Conservation (phyloP, 2,329 filamentous ascomycete genomes). For the Ophiobolus disseminans region DNA sequence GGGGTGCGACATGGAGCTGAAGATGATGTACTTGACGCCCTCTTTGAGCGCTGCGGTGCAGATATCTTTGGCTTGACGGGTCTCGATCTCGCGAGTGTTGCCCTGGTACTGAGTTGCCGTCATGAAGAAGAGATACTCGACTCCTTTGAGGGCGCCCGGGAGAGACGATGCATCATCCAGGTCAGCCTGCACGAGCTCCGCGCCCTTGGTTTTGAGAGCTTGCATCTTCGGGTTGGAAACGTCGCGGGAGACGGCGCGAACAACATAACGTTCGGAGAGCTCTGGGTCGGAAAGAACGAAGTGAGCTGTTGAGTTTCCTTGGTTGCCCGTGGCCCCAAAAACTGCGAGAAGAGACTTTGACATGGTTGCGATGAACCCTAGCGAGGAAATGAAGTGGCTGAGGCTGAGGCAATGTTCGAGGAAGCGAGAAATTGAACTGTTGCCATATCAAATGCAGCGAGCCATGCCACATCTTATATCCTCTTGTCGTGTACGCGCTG, state of each 20-base stretch:
- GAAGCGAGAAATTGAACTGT: no score
- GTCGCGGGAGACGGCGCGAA: slow-evolving; percentile 65
- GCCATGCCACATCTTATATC: no score
- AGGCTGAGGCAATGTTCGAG: no score
- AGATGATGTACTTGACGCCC: slow-evolving; percentile 51
- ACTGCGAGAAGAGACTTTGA: slow-evolving; percentile 37
- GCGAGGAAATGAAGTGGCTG: no score
- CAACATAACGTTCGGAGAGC: slow-evolving; percentile 45
- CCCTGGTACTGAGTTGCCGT: slow-evolving; percentile 37
- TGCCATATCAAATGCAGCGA: no score
- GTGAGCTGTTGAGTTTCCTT: slow-evolving; percentile 64
- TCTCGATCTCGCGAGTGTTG: slow-evolving; percentile 34
- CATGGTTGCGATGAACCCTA: slow-evolving; percentile 4
- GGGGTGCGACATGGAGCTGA: slow-evolving; percentile 40
- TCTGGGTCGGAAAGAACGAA: slow-evolving; percentile 53
- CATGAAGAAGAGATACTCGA: slow-evolving; percentile 35
- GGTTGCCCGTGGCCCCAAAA: slow-evolving; percentile 51
- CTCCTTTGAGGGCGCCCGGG: slow-evolving; percentile 26
- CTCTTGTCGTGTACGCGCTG: no score
- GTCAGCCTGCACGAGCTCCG: slow-evolving; percentile 62
- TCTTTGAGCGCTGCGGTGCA: slow-evolving; percentile 43
- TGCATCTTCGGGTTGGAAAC: slow-evolving; percentile 53
- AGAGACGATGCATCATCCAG: slow-evolving; percentile 48
- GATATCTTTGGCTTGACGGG: slow-evolving; percentile 31
- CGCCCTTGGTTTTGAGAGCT: slow-evolving; percentile 54